These are phyloP conservation scores for Hyphopichia wangnamkhiaoensis DNA, from an alignment of 1,139 yeast species.

Conservation along the genomic window DNA sequence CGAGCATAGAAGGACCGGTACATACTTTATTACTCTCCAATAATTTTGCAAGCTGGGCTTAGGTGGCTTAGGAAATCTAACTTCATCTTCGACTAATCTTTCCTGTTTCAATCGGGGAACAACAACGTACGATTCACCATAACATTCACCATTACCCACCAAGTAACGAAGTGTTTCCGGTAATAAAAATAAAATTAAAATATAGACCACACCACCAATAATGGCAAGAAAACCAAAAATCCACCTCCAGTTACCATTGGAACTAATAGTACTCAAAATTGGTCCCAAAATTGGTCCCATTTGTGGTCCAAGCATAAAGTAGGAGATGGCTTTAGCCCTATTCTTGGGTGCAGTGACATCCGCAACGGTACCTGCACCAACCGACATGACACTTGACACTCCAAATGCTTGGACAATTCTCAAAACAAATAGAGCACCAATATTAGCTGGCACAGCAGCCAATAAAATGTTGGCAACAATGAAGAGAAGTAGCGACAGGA, in stretches of 20 bases:
- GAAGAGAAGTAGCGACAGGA: conserved; percentile 45
- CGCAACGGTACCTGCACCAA: conserved; percentile 59
- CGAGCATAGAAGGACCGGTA: conserved; percentile 51
- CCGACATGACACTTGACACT: conserved; percentile 53
- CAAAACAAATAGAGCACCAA: conserved; percentile 43
- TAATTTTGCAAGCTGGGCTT: conserved; percentile 43
- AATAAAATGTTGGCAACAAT: conserved; percentile 49
- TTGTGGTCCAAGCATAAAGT: conserved; percentile 62
- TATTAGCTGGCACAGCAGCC: conserved; percentile 49
- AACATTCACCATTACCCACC: conserved; percentile 52
- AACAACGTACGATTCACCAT: conserved; percentile 22
- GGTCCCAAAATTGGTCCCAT: conserved; percentile 62
- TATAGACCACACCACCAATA: conserved; percentile 39
- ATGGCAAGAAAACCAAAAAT: conserved; percentile 54
- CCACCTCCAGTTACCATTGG: conserved; percentile 53
- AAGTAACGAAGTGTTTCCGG: conserved; percentile 59
- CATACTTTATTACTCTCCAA: conserved; percentile 35
- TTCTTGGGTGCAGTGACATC: conserved; percentile 49
- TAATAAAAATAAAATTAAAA: conserved; percentile 40
- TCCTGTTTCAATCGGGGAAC: conserved; percentile 30
- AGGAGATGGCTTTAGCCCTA: conserved; percentile 52
- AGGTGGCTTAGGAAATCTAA: conserved; percentile 47
- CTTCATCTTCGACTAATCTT: conserved; percentile 22
- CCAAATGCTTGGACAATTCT: conserved; percentile 57
- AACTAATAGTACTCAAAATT: conserved; percentile 41